Base-by-base conservation (phyloP, 108 stramenopile species). In the Cyclotella kingstonii region DNA sequence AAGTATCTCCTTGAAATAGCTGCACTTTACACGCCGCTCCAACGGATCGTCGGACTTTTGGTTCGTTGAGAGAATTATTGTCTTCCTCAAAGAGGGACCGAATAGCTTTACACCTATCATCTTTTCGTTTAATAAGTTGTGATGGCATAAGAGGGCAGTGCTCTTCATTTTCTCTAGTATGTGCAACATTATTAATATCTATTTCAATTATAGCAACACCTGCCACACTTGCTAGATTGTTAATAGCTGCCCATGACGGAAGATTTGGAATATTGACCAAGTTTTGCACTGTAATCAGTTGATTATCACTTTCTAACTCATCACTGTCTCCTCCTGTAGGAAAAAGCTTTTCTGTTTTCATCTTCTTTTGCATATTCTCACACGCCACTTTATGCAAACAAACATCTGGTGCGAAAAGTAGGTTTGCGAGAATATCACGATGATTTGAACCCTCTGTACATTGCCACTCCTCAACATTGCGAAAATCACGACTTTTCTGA, bases 211-310 rank as follows among this genome's bases (percentile, higher is more conserved):
- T 72, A 19, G 77, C 83, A 7, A 87, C 60, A 47, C 62, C 65
- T 15, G 75, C 79, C 26, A 80, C 54, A 18, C 66, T 45, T 12
- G 52, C 81, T 30, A 76, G 69, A 68, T 91, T 91, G 46, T 78
- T 65, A 29, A 91, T 62, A 28, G 45, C 73, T 43, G 83, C 79
- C 90, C 90, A 91, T 7, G 80, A 69, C 5, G 90, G 90, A 45
- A 73, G 34, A 5, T 54, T 31, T 29, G 71, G 64, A 29, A 65
- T 36, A 29, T 60, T 43, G 22, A 52, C 25, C 0, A 5, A 21
- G 1, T 52, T 27, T 30, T 45, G n/a, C 60, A 45, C 27, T 22
- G 30, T 42, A 27, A 38, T n/a, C 21, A 46, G 27, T 27, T 36
- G 22, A 17, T 49, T 22, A 5, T 23, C 40, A 54, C 8, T 33